phyloP scores from a whole-genome alignment of 176 grass and related monocot genomes.

The Zizania latifolia region DNA sequence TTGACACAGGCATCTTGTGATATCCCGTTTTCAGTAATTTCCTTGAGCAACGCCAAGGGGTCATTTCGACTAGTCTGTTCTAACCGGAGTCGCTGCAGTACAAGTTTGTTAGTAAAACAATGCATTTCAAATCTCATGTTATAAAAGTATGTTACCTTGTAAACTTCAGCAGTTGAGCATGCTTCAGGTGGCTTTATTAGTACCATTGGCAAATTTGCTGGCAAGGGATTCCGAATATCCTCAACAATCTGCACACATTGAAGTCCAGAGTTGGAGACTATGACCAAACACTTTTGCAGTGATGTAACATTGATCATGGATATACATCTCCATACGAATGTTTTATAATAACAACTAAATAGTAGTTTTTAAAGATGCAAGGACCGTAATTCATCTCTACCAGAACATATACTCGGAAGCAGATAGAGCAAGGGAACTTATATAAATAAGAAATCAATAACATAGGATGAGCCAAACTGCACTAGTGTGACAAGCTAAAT shows the following conservation, averaged over 20 bases:
- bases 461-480: background rate
- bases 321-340: constrained; percentile 14
- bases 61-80: constrained; percentile 67
- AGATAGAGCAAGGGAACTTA: background rate
- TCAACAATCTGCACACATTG: constrained; percentile 64
- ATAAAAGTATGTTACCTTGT: constrained; percentile 61
- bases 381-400: background rate
- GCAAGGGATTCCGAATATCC: constrained; percentile 62
- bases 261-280: constrained; percentile 5
- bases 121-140: background rate
- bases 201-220: constrained; percentile 65
- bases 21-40: constrained; percentile 74
- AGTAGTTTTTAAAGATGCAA: background rate
- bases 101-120: constrained; percentile 15
- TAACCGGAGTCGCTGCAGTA: constrained; percentile 55
- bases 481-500: constrained; percentile 11
- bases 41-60: constrained; percentile 64
- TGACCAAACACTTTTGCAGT: constrained; percentile 1
- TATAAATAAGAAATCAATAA: background rate
- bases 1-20: constrained; percentile 91
- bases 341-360: no score
- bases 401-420: background rate
- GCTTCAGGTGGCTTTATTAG: constrained; percentile 89
- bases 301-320: constrained; percentile 2
- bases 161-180: constrained; percentile 93